A percentile compares a stretch with the other conserved stretches of the same genome.
These are phyloP conservation scores for Cystobasidium slooffiae DNA, from an alignment of 1,284 basidiomycete species.

Conservation along the genomic window DNA sequence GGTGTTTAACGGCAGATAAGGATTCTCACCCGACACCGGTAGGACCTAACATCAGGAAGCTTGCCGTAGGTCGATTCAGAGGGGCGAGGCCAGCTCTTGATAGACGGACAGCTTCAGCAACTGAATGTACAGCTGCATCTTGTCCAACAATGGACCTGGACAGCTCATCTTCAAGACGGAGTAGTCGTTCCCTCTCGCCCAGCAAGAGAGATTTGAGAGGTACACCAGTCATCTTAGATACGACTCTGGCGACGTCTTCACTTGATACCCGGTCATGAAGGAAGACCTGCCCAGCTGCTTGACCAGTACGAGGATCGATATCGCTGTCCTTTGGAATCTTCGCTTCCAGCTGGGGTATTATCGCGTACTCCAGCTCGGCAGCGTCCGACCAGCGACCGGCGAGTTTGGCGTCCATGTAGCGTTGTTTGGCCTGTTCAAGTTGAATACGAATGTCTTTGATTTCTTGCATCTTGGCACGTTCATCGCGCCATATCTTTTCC, in stretches of 20 bases:
- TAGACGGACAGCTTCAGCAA: constrained; percentile 85
- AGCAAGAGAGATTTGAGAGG: constrained; percentile 86
- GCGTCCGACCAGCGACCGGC: constrained; percentile 84
- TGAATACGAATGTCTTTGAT: constrained; percentile 77
- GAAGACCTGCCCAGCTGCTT: constrained; percentile 64
- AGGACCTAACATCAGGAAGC: constrained; percentile 85
- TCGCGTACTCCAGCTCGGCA: constrained; percentile 76
- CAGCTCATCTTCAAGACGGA: constrained; percentile 87
- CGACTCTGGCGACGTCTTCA: constrained; percentile 82
- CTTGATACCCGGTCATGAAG: constrained; percentile 85
- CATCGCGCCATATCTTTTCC: constrained; percentile 73
- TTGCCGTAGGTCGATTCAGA: constrained; percentile 83
- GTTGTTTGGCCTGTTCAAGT: constrained; percentile 75
- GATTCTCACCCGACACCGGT: constrained; percentile 75
- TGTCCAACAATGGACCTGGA: constrained; percentile 81
- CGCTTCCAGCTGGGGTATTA: constrained; percentile 77
- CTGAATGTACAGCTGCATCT: constrained; percentile 75
- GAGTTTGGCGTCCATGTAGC: constrained; percentile 64
- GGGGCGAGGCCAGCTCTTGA: constrained; percentile 87
- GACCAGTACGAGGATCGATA: constrained; percentile 60
- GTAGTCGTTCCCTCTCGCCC: constrained; percentile 84
- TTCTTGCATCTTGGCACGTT: constrained; percentile 73
- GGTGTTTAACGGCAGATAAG: neutral
- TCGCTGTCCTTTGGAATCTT: constrained; percentile 75
- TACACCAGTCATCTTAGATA: constrained; percentile 65